Evolutionary conservation across 2,329 filamentous ascomycete species (phyloP).

Genomic region (Hypoxylon rubiginosum): DNA sequence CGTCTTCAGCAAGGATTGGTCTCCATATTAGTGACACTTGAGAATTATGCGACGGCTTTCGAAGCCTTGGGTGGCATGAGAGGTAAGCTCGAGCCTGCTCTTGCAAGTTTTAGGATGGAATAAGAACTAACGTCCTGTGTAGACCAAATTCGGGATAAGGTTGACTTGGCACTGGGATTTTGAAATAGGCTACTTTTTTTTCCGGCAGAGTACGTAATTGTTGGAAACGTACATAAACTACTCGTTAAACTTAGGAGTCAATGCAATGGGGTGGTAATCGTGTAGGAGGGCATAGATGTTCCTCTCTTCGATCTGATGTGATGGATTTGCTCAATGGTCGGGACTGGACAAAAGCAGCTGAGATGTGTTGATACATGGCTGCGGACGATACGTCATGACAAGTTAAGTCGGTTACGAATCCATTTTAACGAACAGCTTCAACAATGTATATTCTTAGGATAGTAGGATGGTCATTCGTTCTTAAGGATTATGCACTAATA

Average conservation of each 20-base stretch:
- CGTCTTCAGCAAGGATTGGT: slow-evolving; percentile 58
- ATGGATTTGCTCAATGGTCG: slow-evolving; percentile 14
- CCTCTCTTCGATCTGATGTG: slow-evolving; percentile 32
- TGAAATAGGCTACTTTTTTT: slow-evolving; percentile 20
- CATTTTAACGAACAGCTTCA: slow-evolving; percentile 1
- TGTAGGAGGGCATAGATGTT: slow-evolving; percentile 18
- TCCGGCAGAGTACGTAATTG: slow-evolving; percentile 1
- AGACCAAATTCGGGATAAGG: slow-evolving; percentile 53
- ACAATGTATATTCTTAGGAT: slow-evolving; percentile 2
- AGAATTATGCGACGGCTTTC: slow-evolving; percentile 61
- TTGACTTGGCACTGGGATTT: slow-evolving; percentile 46
- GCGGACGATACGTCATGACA: slow-evolving; percentile 4
- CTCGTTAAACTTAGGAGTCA: neutral
- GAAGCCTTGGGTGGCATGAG: slow-evolving; percentile 62
- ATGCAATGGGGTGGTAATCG: slow-evolving; percentile 25
- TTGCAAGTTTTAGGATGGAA: slow-evolving; percentile 2
- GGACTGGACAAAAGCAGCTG: slow-evolving; percentile 18
- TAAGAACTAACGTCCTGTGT: slow-evolving; percentile 27
- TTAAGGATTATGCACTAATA: neutral
- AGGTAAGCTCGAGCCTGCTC: slow-evolving; percentile 49
- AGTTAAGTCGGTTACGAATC: slow-evolving; percentile 12
- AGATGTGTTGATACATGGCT: slow-evolving; percentile 14
- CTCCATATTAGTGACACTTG: slow-evolving; percentile 58
- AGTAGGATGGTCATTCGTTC: neutral
- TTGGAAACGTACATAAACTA: slow-evolving; percentile 1